Percentiles rank a stretch among this genome's conserved stretches.
phyloP scores from a whole-genome alignment of 768 basidiomycete genomes.

The Serendipita sp. region DNA sequence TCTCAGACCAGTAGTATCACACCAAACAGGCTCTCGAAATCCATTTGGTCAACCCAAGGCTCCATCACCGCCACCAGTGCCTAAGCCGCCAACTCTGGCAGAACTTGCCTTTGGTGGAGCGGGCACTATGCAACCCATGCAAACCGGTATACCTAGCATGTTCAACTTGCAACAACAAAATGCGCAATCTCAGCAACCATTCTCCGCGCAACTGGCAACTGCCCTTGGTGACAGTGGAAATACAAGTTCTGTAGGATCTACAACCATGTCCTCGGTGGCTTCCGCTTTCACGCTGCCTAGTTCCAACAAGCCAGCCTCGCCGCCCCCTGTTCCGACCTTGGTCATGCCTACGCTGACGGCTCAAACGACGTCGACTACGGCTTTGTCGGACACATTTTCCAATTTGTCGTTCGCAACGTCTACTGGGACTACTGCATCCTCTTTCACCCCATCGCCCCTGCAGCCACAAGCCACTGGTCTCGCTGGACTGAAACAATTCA shows the following conservation, averaged over 20 bases:
- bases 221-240: neutral
- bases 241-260: neutral
- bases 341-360: neutral
- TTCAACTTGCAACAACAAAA: slow-evolving; percentile 3
- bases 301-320: neutral
- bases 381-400: neutral
- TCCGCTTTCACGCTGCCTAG: slow-evolving; percentile 13
- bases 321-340: neutral
- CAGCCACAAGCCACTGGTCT: slow-evolving; percentile 36
- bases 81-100: slow-evolving; percentile 65
- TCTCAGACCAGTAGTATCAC: slow-evolving; percentile 57
- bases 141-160: neutral
- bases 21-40: slow-evolving; percentile 88
- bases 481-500: slow-evolving; percentile 61
- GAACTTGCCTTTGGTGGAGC: slow-evolving; percentile 49
- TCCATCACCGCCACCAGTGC: slow-evolving; percentile 41
- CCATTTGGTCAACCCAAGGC: slow-evolving; percentile 72
- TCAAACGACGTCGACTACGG: slow-evolving; percentile 8
- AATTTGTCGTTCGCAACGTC: neutral
- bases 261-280: slow-evolving; percentile 10
- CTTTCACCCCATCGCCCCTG: slow-evolving; percentile 16
- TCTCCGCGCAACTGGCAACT: neutral
- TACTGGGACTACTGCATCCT: neutral
- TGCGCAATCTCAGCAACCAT: neutral
- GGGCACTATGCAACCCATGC: neutral